Percentiles rank a stretch among this genome's conserved stretches.
Evolutionary conservation across 2,329 filamentous ascomycete genomes (phyloP).

Genomic region (Aspergillus sp.): DNA sequence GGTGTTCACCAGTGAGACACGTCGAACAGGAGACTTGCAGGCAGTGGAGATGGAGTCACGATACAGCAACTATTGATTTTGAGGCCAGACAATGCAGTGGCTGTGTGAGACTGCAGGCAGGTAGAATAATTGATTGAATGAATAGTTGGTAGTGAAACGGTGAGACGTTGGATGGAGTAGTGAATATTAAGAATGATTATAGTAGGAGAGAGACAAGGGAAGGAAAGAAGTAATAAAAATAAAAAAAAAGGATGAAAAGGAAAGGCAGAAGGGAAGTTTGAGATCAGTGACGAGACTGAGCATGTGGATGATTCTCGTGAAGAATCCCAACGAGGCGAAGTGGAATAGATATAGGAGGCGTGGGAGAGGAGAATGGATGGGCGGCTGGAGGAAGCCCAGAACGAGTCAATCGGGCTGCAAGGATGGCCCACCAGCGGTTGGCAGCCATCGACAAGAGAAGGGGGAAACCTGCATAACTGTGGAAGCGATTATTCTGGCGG

Average conservation of each 20-base stretch:
- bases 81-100: too few relatives aligned
- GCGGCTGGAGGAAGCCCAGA: conserved; percentile 6
- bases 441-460: too few relatives aligned
- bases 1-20: conserved; percentile 14
- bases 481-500: too few relatives aligned
- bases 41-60: too few relatives aligned
- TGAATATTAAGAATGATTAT: conserved; percentile 13
- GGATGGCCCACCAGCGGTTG: conserved; percentile 1
- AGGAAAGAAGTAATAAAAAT: conserved; percentile 7
- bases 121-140: too few relatives aligned
- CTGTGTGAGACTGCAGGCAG: too few relatives aligned
- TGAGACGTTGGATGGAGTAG: conserved; percentile 14
- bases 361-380: not conserved
- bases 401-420: conserved; percentile 11
- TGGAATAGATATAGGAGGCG: conserved; percentile 23
- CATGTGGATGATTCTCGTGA: conserved; percentile 31
- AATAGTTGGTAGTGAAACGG: too few relatives aligned
- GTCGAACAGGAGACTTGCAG: conserved; percentile 15
- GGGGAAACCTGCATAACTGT: too few relatives aligned
- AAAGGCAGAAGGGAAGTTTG: conserved; percentile 12
- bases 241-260: conserved; percentile 7
- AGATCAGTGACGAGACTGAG: conserved; percentile 10
- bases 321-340: conserved; percentile 19
- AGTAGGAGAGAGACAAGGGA: conserved; percentile 8
- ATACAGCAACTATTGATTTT: too few relatives aligned